Base-by-base conservation (phyloP, 2,329 filamentous ascomycete species). In the Whalleya microplaca region DNA sequence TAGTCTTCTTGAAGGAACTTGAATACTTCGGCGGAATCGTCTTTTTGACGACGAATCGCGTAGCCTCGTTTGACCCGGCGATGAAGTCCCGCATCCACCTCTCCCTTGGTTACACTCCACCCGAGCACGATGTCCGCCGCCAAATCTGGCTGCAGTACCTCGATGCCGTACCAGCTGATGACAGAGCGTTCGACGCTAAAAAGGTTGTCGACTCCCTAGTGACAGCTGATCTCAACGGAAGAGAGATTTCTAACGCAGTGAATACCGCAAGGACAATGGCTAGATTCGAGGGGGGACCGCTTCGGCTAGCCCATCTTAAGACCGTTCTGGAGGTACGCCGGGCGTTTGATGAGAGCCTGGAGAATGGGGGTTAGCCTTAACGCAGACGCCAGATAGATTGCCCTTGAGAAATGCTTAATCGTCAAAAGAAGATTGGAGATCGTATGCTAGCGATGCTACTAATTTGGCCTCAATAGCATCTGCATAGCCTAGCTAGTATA, bases 21-120 rank as follows among this genome's bases (percentile, higher is more conserved):
- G 75, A 78, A 56, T 77, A 76, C 62, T 77, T 76, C 48, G 62
- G 66, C 6, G 77, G 76, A 3, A 73, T 78, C 41, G 66, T 78
- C 6, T 77, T 76, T 62, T 68, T 80, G 14, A 80, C 78, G 0
- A 80, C 77, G 16, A 81, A 79, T 18, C 67, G 67, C 1, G 64
- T 68, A 3, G 55, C 41, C 9, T 61, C 69, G 2, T 75, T 80
- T 46, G 78, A 80, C 53, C 70, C 72, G 16, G 77, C 78, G 0
- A 77, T 78, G 64, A 73, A 72, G 56, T 78, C 75, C 1, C 68
- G 75, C 1, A 73, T 78, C 44, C 73, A 78, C 58, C 66, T 77
- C 10, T 70, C 69, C 16, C 67, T 77, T 0, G 71, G 72, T 46
- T 78, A 69, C 45, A 45, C 47, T 14, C 59, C 61, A 12, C 66